Evolutionary conservation across 2,329 filamentous ascomycete species (phyloP), one percentile per base, ranked within the genome.

Genomic region (Fusarium sp.): DNA sequence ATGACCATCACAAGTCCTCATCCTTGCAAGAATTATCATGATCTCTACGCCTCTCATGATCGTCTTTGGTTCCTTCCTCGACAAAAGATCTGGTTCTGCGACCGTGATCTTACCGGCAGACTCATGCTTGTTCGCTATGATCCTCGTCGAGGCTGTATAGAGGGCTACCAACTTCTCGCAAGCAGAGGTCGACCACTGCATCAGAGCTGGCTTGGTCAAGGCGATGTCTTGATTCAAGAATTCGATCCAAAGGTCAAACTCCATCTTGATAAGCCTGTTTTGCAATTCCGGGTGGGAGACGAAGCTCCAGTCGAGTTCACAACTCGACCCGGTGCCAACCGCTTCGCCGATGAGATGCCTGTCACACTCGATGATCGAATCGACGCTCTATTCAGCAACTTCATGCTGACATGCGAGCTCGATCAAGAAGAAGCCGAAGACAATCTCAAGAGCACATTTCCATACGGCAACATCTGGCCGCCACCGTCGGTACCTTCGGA

Each of bases 21-120:
- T 9, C 90, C 91, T 9, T 90, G 86, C 74, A 72, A 81, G 4
- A 90, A 85, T 25, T 97, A 90, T 80, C 88, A 88, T 61, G 86
- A 91, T 27, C 86, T 97, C 4, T 97, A 92, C 78, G 82, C 86
- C 44, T 85, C 90, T 22, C 92, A 96, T 77, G 87, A 96, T 69
- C 91, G 91, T 1, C 89, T 91, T 74, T 98, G 94, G 94, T 97
- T 97, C 75, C 84, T 98, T 2, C 85, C 92, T 0, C 89, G 87
- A 54, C 85, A 92, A 77, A 94, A 92, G 79, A 84, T 98, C 69
- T 98, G 94, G 94, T 95, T 97, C 76, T 88, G 89, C 63, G 93
- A 97, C 78, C 86, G 84, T 4, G 86, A 90, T 30, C 85, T 93
- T 49, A 90, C 87, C 3, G 94, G 94, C 1, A 92, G 91, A 76